These are phyloP conservation scores for Corymbia citriodora DNA, from an alignment of 441 rosid species.

Conservation along the genomic window DNA sequence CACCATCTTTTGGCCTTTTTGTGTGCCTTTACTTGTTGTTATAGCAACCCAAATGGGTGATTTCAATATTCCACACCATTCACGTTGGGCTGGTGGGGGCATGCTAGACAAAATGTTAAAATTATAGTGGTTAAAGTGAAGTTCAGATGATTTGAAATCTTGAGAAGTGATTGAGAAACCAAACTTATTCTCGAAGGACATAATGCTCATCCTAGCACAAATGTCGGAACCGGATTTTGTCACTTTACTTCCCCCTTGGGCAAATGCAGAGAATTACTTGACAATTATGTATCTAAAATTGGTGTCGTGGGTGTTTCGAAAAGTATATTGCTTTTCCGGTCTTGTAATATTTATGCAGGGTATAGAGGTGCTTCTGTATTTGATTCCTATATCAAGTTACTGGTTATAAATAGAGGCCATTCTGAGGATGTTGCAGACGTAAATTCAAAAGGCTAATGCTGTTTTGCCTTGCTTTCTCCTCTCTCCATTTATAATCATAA, in stretches of 20 bases:
- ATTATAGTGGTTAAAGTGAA: neutral
- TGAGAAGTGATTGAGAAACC: neutral
- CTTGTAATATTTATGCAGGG: neutral
- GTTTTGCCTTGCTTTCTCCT: neutral
- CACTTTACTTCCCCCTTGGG: neutral
- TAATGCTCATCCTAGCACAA: neutral
- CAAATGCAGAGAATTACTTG: neutral
- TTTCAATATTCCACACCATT: neutral
- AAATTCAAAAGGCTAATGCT: neutral
- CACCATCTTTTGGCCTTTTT: neutral
- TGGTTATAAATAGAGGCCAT: neutral
- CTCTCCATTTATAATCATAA: neutral
- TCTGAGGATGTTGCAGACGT: neutral
- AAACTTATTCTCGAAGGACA: neutral
- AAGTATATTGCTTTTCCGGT: rapidly evolving
- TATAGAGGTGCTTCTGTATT: neutral
- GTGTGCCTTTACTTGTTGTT: neutral
- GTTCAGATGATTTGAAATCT: neutral
- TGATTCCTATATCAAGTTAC: neutral
- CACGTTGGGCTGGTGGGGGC: neutral
- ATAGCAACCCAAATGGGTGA: neutral
- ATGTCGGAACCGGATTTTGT: neutral
- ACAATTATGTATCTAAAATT: neutral
- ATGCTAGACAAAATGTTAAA: neutral
- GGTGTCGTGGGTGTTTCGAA: rapidly evolving